phyloP scores from a whole-genome alignment of 2,329 filamentous ascomycete genomes.

The Cadophora malorum region DNA sequence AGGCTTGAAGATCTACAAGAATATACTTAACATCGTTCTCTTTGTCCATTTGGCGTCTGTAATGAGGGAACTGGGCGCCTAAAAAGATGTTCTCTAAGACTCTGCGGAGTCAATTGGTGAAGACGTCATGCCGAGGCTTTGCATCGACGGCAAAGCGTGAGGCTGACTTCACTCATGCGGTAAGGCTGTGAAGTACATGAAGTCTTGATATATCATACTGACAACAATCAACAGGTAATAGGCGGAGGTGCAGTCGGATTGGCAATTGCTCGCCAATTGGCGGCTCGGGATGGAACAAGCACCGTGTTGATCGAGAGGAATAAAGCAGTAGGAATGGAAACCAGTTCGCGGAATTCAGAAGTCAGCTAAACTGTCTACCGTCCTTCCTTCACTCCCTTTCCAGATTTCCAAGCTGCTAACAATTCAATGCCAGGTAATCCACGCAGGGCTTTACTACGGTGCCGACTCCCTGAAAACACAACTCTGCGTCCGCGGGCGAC shows the following conservation, averaged over 20 bases:
- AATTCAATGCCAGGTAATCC: conserved; percentile 73
- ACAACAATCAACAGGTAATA: conserved; percentile 47
- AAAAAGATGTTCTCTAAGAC: conserved; percentile 9
- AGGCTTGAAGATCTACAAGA: not conserved
- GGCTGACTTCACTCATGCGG: conserved; percentile 46
- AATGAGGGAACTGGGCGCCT: not conserved
- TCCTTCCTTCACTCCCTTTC: no score
- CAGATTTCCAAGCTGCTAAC: not conserved
- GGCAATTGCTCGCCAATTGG: conserved; percentile 68
- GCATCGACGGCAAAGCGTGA: conserved; percentile 35
- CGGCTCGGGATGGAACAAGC: conserved; percentile 62
- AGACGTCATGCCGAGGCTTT: conserved; percentile 35
- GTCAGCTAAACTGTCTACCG: conserved; percentile 28
- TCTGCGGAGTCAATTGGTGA: not conserved
- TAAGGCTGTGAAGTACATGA: conserved; percentile 25
- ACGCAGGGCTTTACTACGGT: conserved; percentile 81
- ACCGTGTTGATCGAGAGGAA: conserved; percentile 73
- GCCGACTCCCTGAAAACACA: conserved; percentile 76
- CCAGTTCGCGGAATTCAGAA: conserved; percentile 75
- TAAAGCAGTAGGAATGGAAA: conserved; percentile 69
- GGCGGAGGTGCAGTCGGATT: conserved; percentile 74
- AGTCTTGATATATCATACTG: conserved; percentile 3
- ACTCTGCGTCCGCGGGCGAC: conserved; percentile 79
- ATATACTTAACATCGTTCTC: not conserved
- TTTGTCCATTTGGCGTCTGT: not conserved